These are phyloP conservation scores for Calocybe gangraenosa DNA, from an alignment of 768 basidiomycete genomes.

Conservation along the genomic window DNA sequence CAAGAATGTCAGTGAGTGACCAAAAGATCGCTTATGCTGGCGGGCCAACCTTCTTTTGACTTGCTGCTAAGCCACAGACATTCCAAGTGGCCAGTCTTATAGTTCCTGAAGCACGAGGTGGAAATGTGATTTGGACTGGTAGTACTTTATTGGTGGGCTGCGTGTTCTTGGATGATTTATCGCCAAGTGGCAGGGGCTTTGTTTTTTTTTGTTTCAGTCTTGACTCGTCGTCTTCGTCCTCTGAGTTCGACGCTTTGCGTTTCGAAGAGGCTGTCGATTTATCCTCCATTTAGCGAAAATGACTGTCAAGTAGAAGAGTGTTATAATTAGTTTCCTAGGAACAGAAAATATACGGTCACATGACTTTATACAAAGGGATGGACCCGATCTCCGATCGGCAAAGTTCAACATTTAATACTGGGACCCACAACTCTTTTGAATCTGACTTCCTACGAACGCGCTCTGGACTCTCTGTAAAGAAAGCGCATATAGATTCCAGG, in stretches of 20 bases:
- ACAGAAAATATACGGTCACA: conserved; percentile 1
- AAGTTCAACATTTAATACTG: conserved; percentile 5
- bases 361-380: conserved; percentile 1
- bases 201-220: conserved; percentile 17
- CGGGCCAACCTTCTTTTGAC: conserved; percentile 65
- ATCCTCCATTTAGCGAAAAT: too few species aligned
- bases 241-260: conserved; percentile 24
- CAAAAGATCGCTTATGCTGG: neutral
- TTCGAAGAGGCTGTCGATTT: conserved; percentile 14
- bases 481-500: too few species aligned
- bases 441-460: neutral
- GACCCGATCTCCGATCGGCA: conserved; percentile 11
- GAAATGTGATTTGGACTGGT: conserved; percentile 58
- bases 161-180: conserved; percentile 26
- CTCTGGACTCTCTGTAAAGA: neutral
- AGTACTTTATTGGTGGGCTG: conserved; percentile 75
- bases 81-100: conserved; percentile 72
- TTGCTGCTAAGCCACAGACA: conserved; percentile 70
- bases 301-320: neutral
- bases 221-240: conserved; percentile 22
- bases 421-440: conserved; percentile 1
- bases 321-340: too few species aligned
- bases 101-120: conserved; percentile 41
- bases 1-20: neutral
- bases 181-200: conserved; percentile 10